Evolutionary conservation across 1,139 yeast species (phyloP).

Genomic region (Protomyces arabidopsidicola): DNA sequence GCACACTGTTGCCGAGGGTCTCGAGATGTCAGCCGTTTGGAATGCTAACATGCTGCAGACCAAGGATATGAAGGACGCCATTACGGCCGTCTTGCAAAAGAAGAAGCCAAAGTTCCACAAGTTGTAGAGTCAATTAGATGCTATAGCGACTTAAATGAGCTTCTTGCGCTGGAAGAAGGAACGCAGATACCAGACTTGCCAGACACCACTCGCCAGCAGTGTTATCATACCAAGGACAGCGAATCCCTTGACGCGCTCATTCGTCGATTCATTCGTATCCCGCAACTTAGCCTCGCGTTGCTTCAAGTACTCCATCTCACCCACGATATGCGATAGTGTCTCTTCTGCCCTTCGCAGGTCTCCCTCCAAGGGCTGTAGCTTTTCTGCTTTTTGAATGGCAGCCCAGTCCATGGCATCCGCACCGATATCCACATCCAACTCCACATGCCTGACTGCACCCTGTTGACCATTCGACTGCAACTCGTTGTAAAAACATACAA

Average conservation of each 20-base stretch:
- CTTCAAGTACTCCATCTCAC: conserved; percentile 76
- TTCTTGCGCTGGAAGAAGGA: conserved; percentile 31
- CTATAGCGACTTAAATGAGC: conserved; percentile 22
- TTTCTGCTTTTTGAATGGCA: conserved; percentile 85
- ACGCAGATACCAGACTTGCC: conserved; percentile 29
- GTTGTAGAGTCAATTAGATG: background rate
- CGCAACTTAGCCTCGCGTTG: conserved; percentile 86
- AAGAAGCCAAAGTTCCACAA: conserved; percentile 10
- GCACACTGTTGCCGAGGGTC: conserved; percentile 45
- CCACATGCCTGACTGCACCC: conserved; percentile 50
- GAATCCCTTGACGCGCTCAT: conserved; percentile 73
- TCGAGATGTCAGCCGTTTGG: conserved; percentile 32
- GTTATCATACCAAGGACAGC: conserved; percentile 41
- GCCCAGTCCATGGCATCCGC: conserved; percentile 98
- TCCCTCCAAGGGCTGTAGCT: conserved; percentile 86
- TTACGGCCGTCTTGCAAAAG: conserved; percentile 16
- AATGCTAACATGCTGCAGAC: conserved; percentile 29
- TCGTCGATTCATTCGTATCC: conserved; percentile 94
- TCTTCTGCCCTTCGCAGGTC: conserved; percentile 80
- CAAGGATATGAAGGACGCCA: conserved; percentile 20
- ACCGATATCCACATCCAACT: conserved; percentile 89
- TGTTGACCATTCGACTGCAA: conserved; percentile 36
- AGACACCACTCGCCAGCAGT: conserved; percentile 19
- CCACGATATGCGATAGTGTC: conserved; percentile 69
- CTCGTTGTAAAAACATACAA: conserved; percentile 79